phyloP scores from a whole-genome alignment of 345 rosid species.

The Barbarea vulgaris region DNA sequence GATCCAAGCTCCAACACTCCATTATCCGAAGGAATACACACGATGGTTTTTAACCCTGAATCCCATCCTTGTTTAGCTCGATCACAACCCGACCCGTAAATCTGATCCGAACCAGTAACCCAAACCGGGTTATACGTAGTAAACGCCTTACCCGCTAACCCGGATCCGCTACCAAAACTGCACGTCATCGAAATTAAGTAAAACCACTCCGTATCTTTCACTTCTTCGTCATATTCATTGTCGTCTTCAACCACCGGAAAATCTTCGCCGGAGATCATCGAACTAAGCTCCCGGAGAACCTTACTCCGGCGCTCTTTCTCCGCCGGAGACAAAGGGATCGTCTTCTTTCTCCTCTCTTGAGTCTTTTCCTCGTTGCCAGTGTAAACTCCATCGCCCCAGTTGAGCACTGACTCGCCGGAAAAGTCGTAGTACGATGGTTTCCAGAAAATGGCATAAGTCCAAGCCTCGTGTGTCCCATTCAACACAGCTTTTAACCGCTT shows the following conservation, averaged over 20 bases:
- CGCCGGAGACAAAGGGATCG: not conserved
- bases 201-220: slow-evolving; percentile 93
- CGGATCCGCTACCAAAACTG: slow-evolving; percentile 62
- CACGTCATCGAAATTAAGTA: slow-evolving; percentile 84
- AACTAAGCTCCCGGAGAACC: slow-evolving; percentile 69
- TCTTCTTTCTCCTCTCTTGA: slow-evolving; percentile 15
- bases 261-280: slow-evolving; percentile 64
- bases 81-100: slow-evolving; percentile 58
- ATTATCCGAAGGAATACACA: slow-evolving; percentile 67
- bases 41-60: slow-evolving; percentile 75
- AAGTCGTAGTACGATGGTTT: slow-evolving; percentile 61
- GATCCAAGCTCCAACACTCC: slow-evolving; percentile 95
- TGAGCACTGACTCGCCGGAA: slow-evolving; percentile 53
- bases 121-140: slow-evolving; percentile 58
- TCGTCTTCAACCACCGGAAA: not conserved
- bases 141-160: slow-evolving; percentile 75
- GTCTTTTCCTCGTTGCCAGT: slow-evolving; percentile 73
- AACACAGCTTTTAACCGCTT: slow-evolving; percentile 78
- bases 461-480: slow-evolving; percentile 65
- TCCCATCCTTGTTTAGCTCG: slow-evolving; percentile 68
- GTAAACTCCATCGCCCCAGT: slow-evolving; percentile 92
- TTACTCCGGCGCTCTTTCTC: slow-evolving; percentile 76
- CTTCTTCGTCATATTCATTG: slow-evolving; percentile 69
- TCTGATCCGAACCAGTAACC: slow-evolving; percentile 65
- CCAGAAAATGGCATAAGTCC: slow-evolving; percentile 98